Evolutionary conservation across 306 rosid species (phyloP).

Genomic region (Corylus avellana): DNA sequence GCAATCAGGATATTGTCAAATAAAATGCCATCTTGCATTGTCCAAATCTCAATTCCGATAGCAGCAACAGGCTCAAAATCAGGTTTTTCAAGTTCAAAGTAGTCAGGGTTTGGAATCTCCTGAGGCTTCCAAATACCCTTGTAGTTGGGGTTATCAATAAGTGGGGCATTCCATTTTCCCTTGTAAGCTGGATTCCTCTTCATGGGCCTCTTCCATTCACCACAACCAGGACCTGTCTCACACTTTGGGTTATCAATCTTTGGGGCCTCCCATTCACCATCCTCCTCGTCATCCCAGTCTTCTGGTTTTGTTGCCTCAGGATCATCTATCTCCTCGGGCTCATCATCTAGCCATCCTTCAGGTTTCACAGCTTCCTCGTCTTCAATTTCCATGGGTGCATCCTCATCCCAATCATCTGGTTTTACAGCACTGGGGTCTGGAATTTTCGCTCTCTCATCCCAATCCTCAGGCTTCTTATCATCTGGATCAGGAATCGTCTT

Average conservation of each 20-base stretch:
- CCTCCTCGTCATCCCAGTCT: constrained; percentile 96
- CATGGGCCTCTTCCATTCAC: constrained; percentile 94
- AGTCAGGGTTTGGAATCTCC: constrained; percentile 82
- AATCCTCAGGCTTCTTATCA: constrained; percentile 96
- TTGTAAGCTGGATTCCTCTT: constrained; percentile 88
- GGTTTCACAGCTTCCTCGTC: constrained; percentile 96
- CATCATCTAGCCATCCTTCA: constrained; percentile 96
- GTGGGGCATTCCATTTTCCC: constrained; percentile 93
- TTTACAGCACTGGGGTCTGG: constrained; percentile 79
- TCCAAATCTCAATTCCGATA: constrained; percentile 95
- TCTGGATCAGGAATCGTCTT: constrained; percentile 93
- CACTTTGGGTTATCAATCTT: constrained; percentile 75
- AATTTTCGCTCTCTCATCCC: constrained; percentile 95
- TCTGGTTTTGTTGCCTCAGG: constrained; percentile 92
- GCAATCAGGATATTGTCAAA: constrained; percentile 83
- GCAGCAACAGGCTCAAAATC: constrained; percentile 83
- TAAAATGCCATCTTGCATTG: constrained; percentile 92
- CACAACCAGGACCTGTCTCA: constrained; percentile 82
- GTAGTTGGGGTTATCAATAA: constrained; percentile 79
- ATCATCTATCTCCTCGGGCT: constrained; percentile 91
- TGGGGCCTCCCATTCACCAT: constrained; percentile 93
- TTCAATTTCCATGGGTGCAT: constrained; percentile 82
- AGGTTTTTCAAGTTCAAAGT: constrained; percentile 73
- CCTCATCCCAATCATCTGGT: constrained; percentile 99
- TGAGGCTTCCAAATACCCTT: constrained; percentile 94